Percentiles rank a stretch among this genome's conserved stretches.
phyloP scores from a whole-genome alignment of 768 basidiomycete genomes.

The Phanerochaete sordida region DNA sequence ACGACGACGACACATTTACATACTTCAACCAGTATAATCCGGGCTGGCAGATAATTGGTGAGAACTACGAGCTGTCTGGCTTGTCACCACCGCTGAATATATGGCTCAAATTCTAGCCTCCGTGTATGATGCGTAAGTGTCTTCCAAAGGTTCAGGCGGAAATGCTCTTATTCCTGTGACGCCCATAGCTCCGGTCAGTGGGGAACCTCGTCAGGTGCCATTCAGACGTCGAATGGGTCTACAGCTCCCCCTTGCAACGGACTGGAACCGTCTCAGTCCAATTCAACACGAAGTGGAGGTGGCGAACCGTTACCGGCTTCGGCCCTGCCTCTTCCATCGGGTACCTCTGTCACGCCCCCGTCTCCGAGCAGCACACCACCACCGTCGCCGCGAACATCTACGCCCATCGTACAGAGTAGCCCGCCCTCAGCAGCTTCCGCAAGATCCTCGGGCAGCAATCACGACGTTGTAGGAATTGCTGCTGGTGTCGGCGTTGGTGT shows the following conservation, averaged over 20 bases:
- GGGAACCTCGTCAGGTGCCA: slow-evolving; percentile 21
- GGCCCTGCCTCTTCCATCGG: neutral
- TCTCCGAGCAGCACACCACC: too few relatives aligned
- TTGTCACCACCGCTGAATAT: neutral
- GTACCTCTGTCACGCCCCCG: too few relatives aligned
- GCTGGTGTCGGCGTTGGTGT: neutral
- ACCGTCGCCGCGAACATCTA: too few relatives aligned
- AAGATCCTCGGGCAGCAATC: neutral
- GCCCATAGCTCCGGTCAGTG: slow-evolving; percentile 34
- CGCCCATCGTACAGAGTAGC: too few relatives aligned
- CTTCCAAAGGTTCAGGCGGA: neutral
- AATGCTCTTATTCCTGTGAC: neutral
- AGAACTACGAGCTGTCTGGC: slow-evolving; percentile 12
- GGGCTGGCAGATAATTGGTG: slow-evolving; percentile 36
- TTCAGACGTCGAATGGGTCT: too few relatives aligned
- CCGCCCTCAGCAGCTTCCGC: neutral
- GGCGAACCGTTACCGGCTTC: neutral
- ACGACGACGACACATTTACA: slow-evolving; percentile 35
- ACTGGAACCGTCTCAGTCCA: neutral
- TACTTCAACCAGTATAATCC: slow-evolving; percentile 41
- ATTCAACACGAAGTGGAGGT: neutral
- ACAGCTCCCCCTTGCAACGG: too few relatives aligned
- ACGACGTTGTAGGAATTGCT: neutral
- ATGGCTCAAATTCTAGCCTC: slow-evolving; percentile 26
- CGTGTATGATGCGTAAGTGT: slow-evolving; percentile 23